Base-by-base conservation (phyloP, 2,329 filamentous ascomycete genomes). In the Colletotrichum incanum region DNA sequence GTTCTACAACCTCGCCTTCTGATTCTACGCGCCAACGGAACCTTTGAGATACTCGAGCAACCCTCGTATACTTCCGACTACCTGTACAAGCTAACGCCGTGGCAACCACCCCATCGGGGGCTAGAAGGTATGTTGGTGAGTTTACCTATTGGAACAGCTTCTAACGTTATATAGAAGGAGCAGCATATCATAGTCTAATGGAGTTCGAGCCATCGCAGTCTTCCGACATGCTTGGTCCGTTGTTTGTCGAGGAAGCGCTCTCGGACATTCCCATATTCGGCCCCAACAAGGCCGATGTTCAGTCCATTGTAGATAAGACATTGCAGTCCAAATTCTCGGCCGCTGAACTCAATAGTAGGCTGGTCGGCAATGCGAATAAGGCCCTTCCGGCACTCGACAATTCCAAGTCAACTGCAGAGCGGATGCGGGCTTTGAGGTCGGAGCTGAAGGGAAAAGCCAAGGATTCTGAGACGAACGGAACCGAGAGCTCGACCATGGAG, bases 1-100 rank as follows among this genome's bases (percentile, higher is more conserved):
- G 85, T 86, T 18, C 77, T 91, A 60, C 86, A 86, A 31, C 89
- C 90, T 39, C 85, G 90, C n/a, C 81, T 90, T 49, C 79, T 92
- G 31, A 89, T 90, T 1, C 79, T 92, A 34, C 85, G 90, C 34
- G 89, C 89, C 43, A 92, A 88, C 73, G 90, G 90, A 23, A 84
- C 82, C 18, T 90, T 92, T 77, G 89, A 91, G 39, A 89, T 93
- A 23, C 78, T 92, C 34, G 88, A 91, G 74, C 88, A 89, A 76
- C 89, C 91, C 5, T 88, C 89, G 1, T 85, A 86, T 69, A 89
- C 89, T 2, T 85, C 87, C 2, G 85, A 88, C 59, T 89, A 91
- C 67, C 81, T 90, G 14, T 91, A 87, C 73, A 89, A 91, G 74
- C 80, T 92, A 73, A 83, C 91, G 18, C 89, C 90, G 0, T 92